Evolutionary conservation across 2,329 filamentous ascomycete species (phyloP).

Genomic region (Fusarium xyrophilum): DNA sequence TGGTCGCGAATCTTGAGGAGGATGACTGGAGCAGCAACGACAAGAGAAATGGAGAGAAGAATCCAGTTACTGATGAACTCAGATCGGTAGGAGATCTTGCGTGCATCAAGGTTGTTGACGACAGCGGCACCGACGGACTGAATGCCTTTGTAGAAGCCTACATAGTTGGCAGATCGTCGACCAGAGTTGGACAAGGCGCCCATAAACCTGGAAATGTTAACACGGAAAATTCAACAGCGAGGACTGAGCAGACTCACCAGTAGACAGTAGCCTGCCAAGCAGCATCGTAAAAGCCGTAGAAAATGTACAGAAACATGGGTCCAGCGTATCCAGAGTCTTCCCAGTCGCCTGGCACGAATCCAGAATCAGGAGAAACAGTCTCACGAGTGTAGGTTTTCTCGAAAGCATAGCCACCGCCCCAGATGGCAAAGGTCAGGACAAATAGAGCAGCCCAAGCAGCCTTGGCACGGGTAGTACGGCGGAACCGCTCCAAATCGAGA

Average conservation of each 20-base stretch:
- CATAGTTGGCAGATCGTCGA: conserved; percentile 89
- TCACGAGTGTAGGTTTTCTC: conserved; percentile 52
- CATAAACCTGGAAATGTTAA: conserved; percentile 71
- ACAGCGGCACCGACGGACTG: conserved; percentile 76
- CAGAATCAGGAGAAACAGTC: conserved; percentile 12
- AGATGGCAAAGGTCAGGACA: conserved; percentile 75
- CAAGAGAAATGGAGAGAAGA: conserved; percentile 73
- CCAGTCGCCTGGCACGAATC: conserved; percentile 63
- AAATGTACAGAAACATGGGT: conserved; percentile 88
- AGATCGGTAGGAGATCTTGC: conserved; percentile 65
- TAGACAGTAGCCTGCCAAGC: conserved; percentile 90
- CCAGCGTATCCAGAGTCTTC: conserved; percentile 70
- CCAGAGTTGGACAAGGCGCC: conserved; percentile 91
- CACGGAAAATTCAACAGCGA: too few relatives aligned
- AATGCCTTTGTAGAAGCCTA: conserved; percentile 87
- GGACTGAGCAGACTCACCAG: conserved; percentile 70
- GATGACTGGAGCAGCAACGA: conserved; percentile 82
- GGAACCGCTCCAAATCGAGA: conserved; percentile 67
- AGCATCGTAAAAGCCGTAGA: conserved; percentile 89
- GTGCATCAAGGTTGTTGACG: conserved; percentile 46
- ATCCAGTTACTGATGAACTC: conserved; percentile 79
- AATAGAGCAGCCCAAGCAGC: conserved; percentile 67
- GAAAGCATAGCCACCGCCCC: conserved; percentile 84
- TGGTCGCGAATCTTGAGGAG: conserved; percentile 80
- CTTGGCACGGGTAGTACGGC: conserved; percentile 73